Percentiles rank a stretch among this genome's conserved stretches.
Evolutionary conservation across 768 basidiomycete species (phyloP).

Genomic region (Rhodotorula babjevae): DNA sequence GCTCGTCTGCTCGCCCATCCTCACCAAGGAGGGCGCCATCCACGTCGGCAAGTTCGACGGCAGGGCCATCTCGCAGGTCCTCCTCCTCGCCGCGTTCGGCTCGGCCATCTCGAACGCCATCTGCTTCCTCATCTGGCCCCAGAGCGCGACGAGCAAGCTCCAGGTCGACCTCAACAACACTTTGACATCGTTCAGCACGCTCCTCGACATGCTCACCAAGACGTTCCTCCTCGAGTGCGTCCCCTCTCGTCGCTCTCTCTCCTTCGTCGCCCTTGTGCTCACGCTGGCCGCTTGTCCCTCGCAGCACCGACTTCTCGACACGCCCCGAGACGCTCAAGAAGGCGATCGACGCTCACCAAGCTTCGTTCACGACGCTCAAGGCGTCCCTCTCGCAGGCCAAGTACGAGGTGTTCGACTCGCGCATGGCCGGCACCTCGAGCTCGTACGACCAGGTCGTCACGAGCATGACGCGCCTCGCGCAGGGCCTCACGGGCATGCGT

Average conservation of each 20-base stretch:
- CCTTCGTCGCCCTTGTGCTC: no score
- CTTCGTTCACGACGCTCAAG: conserved; percentile 48
- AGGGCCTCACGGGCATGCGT: conserved; percentile 84
- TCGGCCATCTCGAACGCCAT: conserved; percentile 72
- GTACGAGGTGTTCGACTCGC: conserved; percentile 58
- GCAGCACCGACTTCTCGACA: conserved; percentile 52
- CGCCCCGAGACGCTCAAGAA: conserved; percentile 60
- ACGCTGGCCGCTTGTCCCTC: no score
- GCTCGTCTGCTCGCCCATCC: conserved; percentile 43
- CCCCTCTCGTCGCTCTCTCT: no score
- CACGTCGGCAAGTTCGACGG: conserved; percentile 39
- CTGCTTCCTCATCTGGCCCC: conserved; percentile 75
- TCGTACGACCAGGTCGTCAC: conserved; percentile 53
- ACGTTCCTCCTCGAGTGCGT: conserved; percentile 65
- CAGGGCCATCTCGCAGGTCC: conserved; percentile 35
- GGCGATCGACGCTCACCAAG: conserved; percentile 68
- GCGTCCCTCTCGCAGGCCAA: conserved; percentile 77
- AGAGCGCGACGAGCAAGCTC: conserved; percentile 76
- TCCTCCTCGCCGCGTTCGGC: conserved; percentile 66
- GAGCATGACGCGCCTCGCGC: conserved; percentile 80
- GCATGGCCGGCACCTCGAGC: conserved; percentile 43
- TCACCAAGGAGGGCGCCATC: conserved; percentile 41
- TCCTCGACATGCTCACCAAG: conserved; percentile 72
- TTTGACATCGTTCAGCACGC: conserved; percentile 79
- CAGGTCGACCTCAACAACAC: conserved; percentile 67